phyloP scores from a whole-genome alignment of 106 monocot species.

The Narthecium ossifragum region DNA sequence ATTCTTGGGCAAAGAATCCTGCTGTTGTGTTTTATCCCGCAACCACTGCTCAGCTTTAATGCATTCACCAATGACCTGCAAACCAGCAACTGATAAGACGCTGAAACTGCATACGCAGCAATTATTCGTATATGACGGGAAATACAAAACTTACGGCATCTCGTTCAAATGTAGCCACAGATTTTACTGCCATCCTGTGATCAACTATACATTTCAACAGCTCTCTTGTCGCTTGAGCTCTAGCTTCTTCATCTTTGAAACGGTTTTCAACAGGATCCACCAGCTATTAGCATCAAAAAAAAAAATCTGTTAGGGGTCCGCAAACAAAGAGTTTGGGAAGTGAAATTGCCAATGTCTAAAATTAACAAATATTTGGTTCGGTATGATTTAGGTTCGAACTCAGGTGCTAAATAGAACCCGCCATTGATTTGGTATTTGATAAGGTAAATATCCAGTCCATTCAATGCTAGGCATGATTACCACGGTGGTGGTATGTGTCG shows the following conservation, averaged over 20 bases:
- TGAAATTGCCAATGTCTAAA: no score
- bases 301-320: background rate
- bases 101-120: no score
- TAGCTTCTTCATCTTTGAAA: slow-evolving; percentile 70
- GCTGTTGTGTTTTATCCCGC: slow-evolving; percentile 58
- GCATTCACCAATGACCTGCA: slow-evolving; percentile 61
- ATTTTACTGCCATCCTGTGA: slow-evolving; percentile 47
- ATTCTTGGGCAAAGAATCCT: slow-evolving; percentile 60
- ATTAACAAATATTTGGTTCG: no score
- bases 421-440: no score
- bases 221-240: slow-evolving; percentile 54
- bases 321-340: background rate
- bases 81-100: background rate
- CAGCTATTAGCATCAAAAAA: slow-evolving; percentile 28
- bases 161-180: slow-evolving; percentile 26
- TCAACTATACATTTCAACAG: slow-evolving; percentile 59
- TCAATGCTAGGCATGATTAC: no score
- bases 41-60: slow-evolving; percentile 80
- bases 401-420: no score
- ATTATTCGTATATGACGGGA: no score
- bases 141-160: slow-evolving; percentile 50
- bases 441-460: no score
- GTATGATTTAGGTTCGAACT: no score
- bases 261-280: slow-evolving; percentile 79
- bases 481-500: no score